These are phyloP conservation scores for Aristolochia fimbriata DNA, from an alignment of 164 flowering plant species.

Conservation along the genomic window DNA sequence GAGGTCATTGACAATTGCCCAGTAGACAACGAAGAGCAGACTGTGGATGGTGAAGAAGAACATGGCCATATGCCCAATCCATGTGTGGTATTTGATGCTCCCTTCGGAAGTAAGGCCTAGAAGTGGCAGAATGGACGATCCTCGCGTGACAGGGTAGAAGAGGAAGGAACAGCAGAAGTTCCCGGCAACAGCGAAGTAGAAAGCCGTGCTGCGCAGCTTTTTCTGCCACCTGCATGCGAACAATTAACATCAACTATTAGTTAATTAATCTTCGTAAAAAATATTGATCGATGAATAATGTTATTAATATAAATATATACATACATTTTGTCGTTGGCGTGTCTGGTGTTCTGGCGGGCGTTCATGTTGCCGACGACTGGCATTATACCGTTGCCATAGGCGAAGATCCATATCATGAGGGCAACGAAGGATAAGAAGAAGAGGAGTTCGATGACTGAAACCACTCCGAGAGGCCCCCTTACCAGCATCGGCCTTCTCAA, in stretches of 20 bases:
- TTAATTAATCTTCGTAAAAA: no score
- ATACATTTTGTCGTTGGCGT: background rate
- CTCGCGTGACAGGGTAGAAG: conserved; percentile 72
- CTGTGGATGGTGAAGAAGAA: conserved; percentile 60
- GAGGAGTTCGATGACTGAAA: conserved; percentile 41
- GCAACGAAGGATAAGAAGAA: conserved; percentile 54
- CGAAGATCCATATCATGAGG: conserved; percentile 57
- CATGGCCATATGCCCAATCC: conserved; percentile 76
- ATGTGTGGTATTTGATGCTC: conserved; percentile 63
- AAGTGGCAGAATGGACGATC: conserved; percentile 57
- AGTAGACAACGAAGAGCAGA: conserved; percentile 30
- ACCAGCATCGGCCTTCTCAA: conserved; percentile 47
- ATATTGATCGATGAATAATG: no score
- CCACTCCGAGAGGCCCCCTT: conserved; percentile 72
- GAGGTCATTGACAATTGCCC: conserved; percentile 18
- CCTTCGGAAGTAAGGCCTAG: conserved; percentile 22
- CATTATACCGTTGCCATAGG: conserved; percentile 12
- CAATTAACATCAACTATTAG: background rate
- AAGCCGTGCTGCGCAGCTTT: conserved; percentile 27
- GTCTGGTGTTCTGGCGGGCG: conserved; percentile 11
- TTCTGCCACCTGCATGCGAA: conserved; percentile 43
- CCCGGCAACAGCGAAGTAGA: conserved; percentile 54
- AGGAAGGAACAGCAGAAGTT: conserved; percentile 50
- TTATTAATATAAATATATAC: no score
- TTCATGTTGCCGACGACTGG: conserved; percentile 7